Percentiles rank a stretch among this genome's conserved stretches.
These are phyloP conservation scores for Wickerhamomyces bisporus DNA, from an alignment of 805 yeast genomes.

Conservation along the genomic window DNA sequence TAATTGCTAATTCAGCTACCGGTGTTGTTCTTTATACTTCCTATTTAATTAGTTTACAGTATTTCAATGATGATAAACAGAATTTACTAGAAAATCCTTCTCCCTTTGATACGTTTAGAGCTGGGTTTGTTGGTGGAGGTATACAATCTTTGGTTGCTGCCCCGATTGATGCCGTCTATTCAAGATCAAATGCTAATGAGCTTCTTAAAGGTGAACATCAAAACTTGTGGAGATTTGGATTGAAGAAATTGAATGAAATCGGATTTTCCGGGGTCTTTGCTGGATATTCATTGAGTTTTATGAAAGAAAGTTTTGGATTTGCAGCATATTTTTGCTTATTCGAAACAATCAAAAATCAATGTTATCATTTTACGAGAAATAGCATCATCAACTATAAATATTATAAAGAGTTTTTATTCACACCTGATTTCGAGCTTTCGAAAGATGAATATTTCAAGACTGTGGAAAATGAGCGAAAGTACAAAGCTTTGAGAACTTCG, in stretches of 20 bases:
- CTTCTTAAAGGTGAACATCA: constrained; percentile 61
- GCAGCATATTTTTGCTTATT: constrained; percentile 80
- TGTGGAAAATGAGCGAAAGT: constrained; percentile 23
- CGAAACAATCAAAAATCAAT: constrained; percentile 71
- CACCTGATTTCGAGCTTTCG: constrained; percentile 20
- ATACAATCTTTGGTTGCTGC: constrained; percentile 89
- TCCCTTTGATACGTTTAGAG: constrained; percentile 56
- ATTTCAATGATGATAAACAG: constrained; percentile 23
- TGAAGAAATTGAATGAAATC: constrained; percentile 59
- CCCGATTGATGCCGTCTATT: constrained; percentile 86
- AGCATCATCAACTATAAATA: constrained; percentile 39
- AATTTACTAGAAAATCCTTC: constrained; percentile 19
- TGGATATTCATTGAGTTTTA: constrained; percentile 71
- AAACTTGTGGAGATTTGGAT: constrained; percentile 74
- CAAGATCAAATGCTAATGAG: constrained; percentile 75
- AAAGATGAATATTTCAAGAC: constrained; percentile 20
- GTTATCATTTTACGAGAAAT: constrained; percentile 43
- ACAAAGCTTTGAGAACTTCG: constrained; percentile 53
- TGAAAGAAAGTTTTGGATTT: constrained; percentile 79
- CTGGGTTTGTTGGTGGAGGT: constrained; percentile 85
- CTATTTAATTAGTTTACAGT: constrained; percentile 54
- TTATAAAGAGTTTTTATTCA: constrained; percentile 30
- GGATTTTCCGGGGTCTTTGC: constrained; percentile 87
- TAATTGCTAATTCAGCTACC: constrained; percentile 83
- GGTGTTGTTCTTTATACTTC: constrained; percentile 84